These are phyloP conservation scores for Immersiella caudata DNA, from an alignment of 495 filamentous ascomycete genomes.

Conservation along the genomic window DNA sequence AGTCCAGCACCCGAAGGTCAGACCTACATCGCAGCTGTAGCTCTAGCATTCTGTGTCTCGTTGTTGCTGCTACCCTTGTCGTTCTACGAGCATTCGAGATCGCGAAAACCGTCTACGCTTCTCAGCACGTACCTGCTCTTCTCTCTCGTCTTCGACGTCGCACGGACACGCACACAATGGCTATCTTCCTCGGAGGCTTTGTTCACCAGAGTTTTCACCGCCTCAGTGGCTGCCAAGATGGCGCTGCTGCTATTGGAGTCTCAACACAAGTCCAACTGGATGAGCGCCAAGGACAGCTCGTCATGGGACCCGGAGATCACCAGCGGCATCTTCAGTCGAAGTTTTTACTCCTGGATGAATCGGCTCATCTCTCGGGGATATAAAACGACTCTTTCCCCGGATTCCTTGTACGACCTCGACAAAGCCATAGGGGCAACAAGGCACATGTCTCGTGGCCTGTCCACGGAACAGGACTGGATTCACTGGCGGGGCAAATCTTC, in stretches of 20 bases:
- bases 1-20: background rate
- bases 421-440: conserved; percentile 46
- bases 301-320: conserved; percentile 56
- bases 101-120: background rate
- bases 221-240: background rate
- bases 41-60: background rate
- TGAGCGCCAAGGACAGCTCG: background rate
- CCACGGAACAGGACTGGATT: background rate
- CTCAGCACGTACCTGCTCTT: background rate
- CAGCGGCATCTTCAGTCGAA: conserved; percentile 53
- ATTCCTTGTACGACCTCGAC: conserved; percentile 55
- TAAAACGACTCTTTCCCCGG: conserved; percentile 42
- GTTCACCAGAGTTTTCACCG: background rate
- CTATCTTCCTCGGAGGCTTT: background rate
- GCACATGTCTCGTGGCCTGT: background rate
- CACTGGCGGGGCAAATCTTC: background rate
- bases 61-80: background rate
- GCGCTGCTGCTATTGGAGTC: background rate
- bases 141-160: conserved; percentile 2
- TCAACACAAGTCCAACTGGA: background rate
- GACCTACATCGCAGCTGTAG: background rate
- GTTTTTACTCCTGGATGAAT: conserved; percentile 64
- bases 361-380: conserved; percentile 54
- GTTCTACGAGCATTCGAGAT: background rate
- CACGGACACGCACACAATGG: conserved; percentile 2